Conservation (phyloP, 2,329 filamentous ascomycete genomes). For the Stachybotrys chartarum region DNA sequence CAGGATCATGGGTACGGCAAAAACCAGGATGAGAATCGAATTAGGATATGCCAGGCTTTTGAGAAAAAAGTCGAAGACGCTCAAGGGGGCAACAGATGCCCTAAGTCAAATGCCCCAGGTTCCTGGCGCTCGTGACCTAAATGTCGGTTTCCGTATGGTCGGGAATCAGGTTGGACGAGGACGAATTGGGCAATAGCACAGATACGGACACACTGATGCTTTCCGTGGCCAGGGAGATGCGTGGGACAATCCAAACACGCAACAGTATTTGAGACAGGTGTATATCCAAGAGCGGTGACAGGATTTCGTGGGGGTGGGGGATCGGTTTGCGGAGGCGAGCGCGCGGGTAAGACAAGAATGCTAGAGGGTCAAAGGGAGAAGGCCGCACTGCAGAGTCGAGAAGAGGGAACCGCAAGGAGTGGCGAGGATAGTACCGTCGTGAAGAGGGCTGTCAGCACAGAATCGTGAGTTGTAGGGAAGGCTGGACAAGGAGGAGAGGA, state of each 20-base stretch:
- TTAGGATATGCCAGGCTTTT: not conserved
- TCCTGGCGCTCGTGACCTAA: not conserved
- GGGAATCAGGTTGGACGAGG: not conserved
- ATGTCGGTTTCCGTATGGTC: not conserved
- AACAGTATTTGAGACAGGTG: not conserved
- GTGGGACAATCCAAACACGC: not conserved
- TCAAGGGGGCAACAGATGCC: not conserved
- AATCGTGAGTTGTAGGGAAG: too few relatives aligned
- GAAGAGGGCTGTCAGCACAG: too few relatives aligned
- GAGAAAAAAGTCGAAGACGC: not conserved
- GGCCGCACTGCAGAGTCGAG: not conserved
- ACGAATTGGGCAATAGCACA: not conserved
- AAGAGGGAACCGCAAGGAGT: conserved; percentile 8
- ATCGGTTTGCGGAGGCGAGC: not conserved
- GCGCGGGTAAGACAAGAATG: not conserved
- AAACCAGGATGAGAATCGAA: not conserved
- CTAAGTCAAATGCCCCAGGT: not conserved
- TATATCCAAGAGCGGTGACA: conserved; percentile 1
- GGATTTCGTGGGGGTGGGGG: conserved; percentile 1
- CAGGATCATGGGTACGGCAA: not conserved
- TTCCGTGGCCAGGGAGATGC: not conserved
- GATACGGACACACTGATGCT: not conserved
- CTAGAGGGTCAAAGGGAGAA: not conserved
- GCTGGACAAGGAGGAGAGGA: too few relatives aligned
- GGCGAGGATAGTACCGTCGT: not conserved